A percentile compares a stretch with the other conserved stretches of the same genome.
Evolutionary conservation across 805 yeast genomes (phyloP).

Genomic region (Limtongozyma cylindracea): DNA sequence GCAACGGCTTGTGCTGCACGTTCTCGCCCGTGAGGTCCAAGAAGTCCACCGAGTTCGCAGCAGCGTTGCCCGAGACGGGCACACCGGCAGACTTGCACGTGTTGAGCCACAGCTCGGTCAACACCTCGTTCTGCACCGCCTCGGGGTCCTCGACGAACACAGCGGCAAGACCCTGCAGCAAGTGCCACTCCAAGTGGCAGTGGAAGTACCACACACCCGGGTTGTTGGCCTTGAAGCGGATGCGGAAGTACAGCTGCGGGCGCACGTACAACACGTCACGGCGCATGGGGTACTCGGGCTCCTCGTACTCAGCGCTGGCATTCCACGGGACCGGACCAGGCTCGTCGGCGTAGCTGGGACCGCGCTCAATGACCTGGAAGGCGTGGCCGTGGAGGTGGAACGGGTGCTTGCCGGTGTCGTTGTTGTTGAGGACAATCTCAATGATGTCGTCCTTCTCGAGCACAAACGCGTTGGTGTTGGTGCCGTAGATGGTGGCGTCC

Average conservation of each 20-base stretch:
- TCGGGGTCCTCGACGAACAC: slow-evolving; percentile 66
- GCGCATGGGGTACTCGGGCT: slow-evolving; percentile 55
- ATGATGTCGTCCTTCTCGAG: slow-evolving; percentile 41
- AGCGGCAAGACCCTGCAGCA: slow-evolving; percentile 79
- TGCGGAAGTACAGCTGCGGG: slow-evolving; percentile 66
- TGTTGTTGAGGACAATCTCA: slow-evolving; percentile 65
- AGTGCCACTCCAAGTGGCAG: slow-evolving; percentile 97
- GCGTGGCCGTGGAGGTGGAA: slow-evolving; percentile 92
- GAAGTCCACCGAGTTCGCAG: slow-evolving; percentile 42
- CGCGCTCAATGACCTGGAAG: slow-evolving; percentile 67
- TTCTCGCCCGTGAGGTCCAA: slow-evolving; percentile 54
- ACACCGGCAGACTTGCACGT: slow-evolving; percentile 36
- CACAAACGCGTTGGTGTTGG: slow-evolving; percentile 57
- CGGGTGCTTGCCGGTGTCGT: slow-evolving; percentile 86
- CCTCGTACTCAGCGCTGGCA: slow-evolving; percentile 12
- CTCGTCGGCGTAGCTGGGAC: slow-evolving; percentile 26
- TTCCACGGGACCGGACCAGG: slow-evolving; percentile 33
- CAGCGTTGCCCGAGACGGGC: slow-evolving; percentile 60
- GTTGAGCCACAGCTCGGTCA: slow-evolving; percentile 32
- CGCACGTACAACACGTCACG: slow-evolving; percentile 66
- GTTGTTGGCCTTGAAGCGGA: slow-evolving; percentile 77
- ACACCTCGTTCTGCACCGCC: slow-evolving; percentile 32
- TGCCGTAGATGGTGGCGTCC: slow-evolving; percentile 40
- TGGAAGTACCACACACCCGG: slow-evolving; percentile 99
- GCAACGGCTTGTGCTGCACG: slow-evolving; percentile 39